Evolutionary conservation across 345 rosid genomes (phyloP).

Genomic region (Pseudoturritis turrita): DNA sequence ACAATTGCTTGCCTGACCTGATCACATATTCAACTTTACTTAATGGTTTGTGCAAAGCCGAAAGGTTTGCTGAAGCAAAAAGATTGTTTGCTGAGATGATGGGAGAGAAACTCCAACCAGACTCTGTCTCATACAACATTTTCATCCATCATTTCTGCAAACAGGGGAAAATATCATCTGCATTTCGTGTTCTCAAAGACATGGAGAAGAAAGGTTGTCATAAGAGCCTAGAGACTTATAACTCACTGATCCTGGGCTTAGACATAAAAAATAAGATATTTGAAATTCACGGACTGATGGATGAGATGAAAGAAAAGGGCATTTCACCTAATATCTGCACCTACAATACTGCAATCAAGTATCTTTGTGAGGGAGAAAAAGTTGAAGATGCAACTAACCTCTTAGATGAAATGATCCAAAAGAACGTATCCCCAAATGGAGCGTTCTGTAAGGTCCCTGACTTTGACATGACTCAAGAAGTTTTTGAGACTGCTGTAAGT

Average conservation of each 20-base stretch:
- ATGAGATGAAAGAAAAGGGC: slow-evolving; percentile 94
- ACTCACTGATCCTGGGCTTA: slow-evolving; percentile 75
- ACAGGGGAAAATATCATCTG: slow-evolving; percentile 86
- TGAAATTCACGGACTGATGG: slow-evolving; percentile 85
- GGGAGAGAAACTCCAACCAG: slow-evolving; percentile 68
- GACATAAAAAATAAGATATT: slow-evolving; percentile 76
- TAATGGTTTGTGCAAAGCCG: slow-evolving; percentile 72
- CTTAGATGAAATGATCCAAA: slow-evolving; percentile 82
- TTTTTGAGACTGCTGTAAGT: slow-evolving; percentile 71
- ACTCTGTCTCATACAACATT: slow-evolving; percentile 62
- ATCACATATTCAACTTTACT: slow-evolving; percentile 75
- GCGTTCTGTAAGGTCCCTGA: slow-evolving; percentile 72
- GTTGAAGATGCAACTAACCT: slow-evolving; percentile 69
- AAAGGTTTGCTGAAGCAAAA: slow-evolving; percentile 82
- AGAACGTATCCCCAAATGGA: slow-evolving; percentile 65
- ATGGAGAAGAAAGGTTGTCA: slow-evolving; percentile 90
- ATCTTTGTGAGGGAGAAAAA: slow-evolving; percentile 78
- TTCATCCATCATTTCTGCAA: slow-evolving; percentile 78
- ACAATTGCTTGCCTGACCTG: slow-evolving; percentile 72
- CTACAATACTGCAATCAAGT: slow-evolving; percentile 67
- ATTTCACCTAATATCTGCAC: slow-evolving; percentile 75
- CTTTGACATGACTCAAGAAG: slow-evolving; percentile 60
- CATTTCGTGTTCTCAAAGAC: slow-evolving; percentile 91
- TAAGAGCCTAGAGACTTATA: slow-evolving; percentile 78
- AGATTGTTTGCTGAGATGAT: slow-evolving; percentile 71